Evolutionary conservation across 225 moss, liverwort and hornwort species (phyloP).

Genomic region (Polytrichum formosum): DNA sequence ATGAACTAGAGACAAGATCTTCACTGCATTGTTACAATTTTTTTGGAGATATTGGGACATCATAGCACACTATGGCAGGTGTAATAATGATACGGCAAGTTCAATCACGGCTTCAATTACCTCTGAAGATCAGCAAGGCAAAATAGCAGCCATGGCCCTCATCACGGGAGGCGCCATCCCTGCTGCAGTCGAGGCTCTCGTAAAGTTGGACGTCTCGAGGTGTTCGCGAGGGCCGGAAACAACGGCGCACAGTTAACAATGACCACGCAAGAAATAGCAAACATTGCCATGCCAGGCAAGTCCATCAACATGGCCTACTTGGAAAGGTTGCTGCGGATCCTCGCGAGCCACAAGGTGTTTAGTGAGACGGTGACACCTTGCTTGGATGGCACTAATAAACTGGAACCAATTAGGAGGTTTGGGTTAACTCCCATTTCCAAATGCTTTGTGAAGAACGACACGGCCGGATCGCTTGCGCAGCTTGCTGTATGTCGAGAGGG

Average conservation of each 20-base stretch:
- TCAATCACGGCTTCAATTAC: too few species aligned
- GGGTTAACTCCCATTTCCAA: neutral
- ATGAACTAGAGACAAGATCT: too few species aligned
- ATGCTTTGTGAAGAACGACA: conserved; percentile 3
- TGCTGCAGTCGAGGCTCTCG: neutral
- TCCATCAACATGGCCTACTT: conserved; percentile 6
- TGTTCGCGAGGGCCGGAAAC: conserved; percentile 3
- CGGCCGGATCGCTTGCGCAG: conserved; percentile 1
- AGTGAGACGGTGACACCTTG: neutral
- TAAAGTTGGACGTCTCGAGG: conserved; percentile 10
- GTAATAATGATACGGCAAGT: too few species aligned
- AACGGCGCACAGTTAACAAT: neutral
- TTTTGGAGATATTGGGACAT: too few species aligned
- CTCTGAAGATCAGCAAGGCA: too few species aligned
- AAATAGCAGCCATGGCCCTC: too few species aligned
- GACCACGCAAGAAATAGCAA: conserved; percentile 13
- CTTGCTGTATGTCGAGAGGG: neutral
- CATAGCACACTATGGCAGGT: too few species aligned
- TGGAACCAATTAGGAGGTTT: neutral
- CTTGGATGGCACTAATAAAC: neutral
- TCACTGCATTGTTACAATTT: too few species aligned
- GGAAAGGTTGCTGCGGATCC: conserved; percentile 5
- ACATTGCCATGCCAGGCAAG: conserved; percentile 4
- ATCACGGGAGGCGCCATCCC: too few species aligned
- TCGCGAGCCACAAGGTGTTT: conserved; percentile 6